phyloP scores from a whole-genome alignment of 2,329 filamentous ascomycete genomes.

The Alternaria rosae region DNA sequence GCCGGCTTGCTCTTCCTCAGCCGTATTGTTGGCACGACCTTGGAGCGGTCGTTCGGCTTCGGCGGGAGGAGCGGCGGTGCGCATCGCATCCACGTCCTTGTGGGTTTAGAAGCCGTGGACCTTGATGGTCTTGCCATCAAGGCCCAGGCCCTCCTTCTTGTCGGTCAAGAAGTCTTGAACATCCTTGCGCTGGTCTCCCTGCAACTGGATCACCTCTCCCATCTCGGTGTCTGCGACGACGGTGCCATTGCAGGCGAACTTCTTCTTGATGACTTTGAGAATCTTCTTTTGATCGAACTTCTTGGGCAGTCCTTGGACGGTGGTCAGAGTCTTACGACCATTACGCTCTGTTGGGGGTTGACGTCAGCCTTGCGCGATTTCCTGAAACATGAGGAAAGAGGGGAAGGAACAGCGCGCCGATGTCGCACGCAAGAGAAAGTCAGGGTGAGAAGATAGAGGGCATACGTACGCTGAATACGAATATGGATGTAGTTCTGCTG shows the following conservation, averaged over 20 bases:
- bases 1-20: constrained; percentile 11
- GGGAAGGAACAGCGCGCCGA: neutral
- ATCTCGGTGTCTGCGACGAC: constrained; percentile 95
- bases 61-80: constrained; percentile 12
- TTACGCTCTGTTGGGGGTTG: constrained; percentile 79
- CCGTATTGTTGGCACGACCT: constrained; percentile 8
- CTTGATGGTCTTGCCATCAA: constrained; percentile 97
- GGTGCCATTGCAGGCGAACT: constrained; percentile 99
- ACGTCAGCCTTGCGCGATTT: constrained; percentile 52
- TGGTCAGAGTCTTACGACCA: constrained; percentile 99
- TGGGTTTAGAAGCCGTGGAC: constrained; percentile 57
- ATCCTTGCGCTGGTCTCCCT: constrained; percentile 98
- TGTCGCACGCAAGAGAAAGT: neutral
- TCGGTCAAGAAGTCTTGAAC: constrained; percentile 96
- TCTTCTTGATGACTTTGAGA: constrained; percentile 99
- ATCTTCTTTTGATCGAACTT: constrained; percentile 99
- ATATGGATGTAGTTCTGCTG: constrained; percentile 99
- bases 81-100: constrained; percentile 11
- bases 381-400: neutral
- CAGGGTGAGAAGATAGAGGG: constrained; percentile 51
- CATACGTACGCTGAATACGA: constrained; percentile 87
- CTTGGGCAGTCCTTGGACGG: constrained; percentile 96
- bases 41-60: constrained; percentile 13
- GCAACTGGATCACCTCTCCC: constrained; percentile 99
- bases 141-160: constrained; percentile 91